phyloP scores from a whole-genome alignment of 495 filamentous ascomycete genomes.

The Penicillium silybi region DNA sequence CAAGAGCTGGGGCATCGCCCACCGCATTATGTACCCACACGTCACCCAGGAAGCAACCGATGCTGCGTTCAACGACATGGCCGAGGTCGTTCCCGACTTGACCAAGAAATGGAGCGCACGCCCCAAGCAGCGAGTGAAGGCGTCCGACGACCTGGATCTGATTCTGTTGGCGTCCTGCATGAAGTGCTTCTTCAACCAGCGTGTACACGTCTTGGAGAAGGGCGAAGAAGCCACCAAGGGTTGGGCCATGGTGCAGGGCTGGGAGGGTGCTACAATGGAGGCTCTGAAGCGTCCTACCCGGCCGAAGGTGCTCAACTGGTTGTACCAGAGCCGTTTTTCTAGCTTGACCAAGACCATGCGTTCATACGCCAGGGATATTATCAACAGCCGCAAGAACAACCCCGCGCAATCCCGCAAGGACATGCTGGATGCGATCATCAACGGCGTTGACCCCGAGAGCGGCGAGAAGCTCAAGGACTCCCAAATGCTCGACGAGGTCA shows the following conservation, averaged over 20 bases:
- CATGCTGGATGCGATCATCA: conserved; percentile 65
- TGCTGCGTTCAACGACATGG: conserved; percentile 51
- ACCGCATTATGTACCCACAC: conserved; percentile 56
- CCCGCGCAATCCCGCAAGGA: conserved; percentile 55
- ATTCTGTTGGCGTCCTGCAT: conserved; percentile 68
- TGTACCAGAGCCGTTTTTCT: conserved; percentile 48
- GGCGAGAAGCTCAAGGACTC: conserved; percentile 56
- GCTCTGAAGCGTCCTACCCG: conserved; percentile 38
- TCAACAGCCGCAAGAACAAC: conserved; percentile 49
- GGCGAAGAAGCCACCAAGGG: neutral
- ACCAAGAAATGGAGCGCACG: conserved; percentile 61
- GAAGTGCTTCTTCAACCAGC: conserved; percentile 53
- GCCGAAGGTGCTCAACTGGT: conserved; percentile 37
- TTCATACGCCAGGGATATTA: conserved; percentile 54
- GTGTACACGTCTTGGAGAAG: conserved; percentile 25
- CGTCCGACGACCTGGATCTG: conserved; percentile 67
- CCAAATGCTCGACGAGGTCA: conserved; percentile 65
- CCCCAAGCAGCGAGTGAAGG: conserved; percentile 49
- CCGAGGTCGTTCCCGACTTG: conserved; percentile 62
- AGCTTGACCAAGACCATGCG: conserved; percentile 55
- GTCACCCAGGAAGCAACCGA: conserved; percentile 34
- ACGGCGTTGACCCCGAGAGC: conserved; percentile 62
- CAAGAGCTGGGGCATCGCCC: conserved; percentile 67
- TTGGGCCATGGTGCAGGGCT: conserved; percentile 32
- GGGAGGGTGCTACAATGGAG: conserved; percentile 41